phyloP scores from a whole-genome alignment of 176 grass and related monocot species.

The Calamus simplicifolius region DNA sequence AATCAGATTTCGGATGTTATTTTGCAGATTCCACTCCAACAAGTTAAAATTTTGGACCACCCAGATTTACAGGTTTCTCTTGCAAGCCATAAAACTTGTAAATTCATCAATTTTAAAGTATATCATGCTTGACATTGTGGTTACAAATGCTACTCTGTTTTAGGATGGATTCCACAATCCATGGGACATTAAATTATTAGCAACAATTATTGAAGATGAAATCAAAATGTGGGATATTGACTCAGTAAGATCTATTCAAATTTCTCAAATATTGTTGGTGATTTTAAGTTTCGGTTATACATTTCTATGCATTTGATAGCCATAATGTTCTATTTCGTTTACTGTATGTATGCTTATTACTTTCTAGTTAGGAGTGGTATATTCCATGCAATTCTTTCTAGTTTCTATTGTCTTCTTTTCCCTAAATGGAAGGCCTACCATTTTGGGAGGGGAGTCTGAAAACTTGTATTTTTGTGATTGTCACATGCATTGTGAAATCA shows the following conservation, averaged over 20 bases:
- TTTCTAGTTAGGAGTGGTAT: too few species aligned
- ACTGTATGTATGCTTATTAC: too few species aligned
- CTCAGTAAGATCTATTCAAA: slow-evolving; percentile 34
- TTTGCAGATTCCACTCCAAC: slow-evolving; percentile 59
- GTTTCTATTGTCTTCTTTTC: too few species aligned
- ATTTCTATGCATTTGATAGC: too few species aligned
- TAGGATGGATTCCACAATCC: slow-evolving; percentile 81
- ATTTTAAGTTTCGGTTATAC: too few species aligned
- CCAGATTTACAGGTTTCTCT: slow-evolving; percentile 51
- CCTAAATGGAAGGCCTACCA: too few species aligned
- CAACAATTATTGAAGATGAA: slow-evolving; percentile 37
- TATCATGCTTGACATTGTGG: not conserved
- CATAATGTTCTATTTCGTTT: too few species aligned
- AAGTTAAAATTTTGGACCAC: slow-evolving; percentile 67
- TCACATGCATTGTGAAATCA: too few species aligned
- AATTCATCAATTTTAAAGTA: slow-evolving; percentile 5
- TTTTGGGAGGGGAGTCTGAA: too few species aligned
- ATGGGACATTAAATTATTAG: slow-evolving; percentile 69
- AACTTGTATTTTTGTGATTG: too few species aligned
- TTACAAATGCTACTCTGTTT: slow-evolving; percentile 4
- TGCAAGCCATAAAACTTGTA: not conserved
- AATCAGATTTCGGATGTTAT: not conserved
- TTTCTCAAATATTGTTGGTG: not conserved
- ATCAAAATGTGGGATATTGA: slow-evolving; percentile 59
- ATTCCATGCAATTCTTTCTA: too few species aligned